Percentiles rank a stretch among this genome's conserved stretches.
Evolutionary conservation across 495 filamentous ascomycete genomes (phyloP).

Genomic region (Haplographium delicatum): DNA sequence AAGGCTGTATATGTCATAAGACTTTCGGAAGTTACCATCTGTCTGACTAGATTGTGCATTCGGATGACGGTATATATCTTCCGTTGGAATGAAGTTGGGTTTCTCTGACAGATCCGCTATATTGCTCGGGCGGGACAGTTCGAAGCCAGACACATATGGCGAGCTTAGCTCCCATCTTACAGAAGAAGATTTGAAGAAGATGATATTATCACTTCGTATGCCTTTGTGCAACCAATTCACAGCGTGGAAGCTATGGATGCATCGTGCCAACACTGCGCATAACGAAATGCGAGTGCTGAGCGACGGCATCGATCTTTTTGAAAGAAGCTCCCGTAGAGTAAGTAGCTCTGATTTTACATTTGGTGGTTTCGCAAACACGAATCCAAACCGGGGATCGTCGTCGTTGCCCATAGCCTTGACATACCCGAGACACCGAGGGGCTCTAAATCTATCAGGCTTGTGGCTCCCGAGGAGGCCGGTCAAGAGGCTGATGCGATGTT

Average conservation of each 20-base stretch:
- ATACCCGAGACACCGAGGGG: not conserved
- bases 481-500: not conserved
- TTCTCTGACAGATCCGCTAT: not conserved
- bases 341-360: not conserved
- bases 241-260: not conserved
- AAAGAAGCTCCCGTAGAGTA: not conserved
- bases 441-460: not conserved
- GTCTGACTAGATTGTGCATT: not conserved
- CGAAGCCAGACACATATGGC: not conserved
- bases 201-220: not conserved
- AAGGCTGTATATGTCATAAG: not conserved
- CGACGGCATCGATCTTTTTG: not conserved
- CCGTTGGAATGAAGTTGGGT: not conserved
- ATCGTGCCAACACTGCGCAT: not conserved
- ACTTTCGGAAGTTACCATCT: not conserved
- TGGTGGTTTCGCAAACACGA: not conserved
- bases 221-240: not conserved
- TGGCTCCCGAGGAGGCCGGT: not conserved
- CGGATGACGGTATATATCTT: not conserved
- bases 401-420: not conserved
- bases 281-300: not conserved
- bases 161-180: not conserved
- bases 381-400: not conserved
- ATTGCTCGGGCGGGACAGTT: not conserved
- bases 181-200: not conserved